A percentile compares a stretch with the other conserved stretches of the same genome.
phyloP scores from a whole-genome alignment of 805 yeast genomes.

The Spathaspora sp. region DNA sequence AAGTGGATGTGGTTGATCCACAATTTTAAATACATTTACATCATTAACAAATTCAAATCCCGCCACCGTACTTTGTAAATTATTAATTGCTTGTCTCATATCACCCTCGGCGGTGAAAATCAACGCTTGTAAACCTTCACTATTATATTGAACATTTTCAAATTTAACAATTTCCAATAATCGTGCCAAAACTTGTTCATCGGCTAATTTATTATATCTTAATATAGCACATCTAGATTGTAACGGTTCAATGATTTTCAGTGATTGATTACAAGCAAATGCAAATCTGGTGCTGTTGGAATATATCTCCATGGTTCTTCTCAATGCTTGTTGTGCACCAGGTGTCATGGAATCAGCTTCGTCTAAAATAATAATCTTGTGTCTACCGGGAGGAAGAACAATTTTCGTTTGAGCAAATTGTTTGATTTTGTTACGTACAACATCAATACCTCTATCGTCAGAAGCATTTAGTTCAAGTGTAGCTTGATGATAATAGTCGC shows the following conservation, averaged over 20 bases:
- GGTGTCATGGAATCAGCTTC: conserved; percentile 98
- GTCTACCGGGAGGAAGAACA: conserved; percentile 80
- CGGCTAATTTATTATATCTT: conserved; percentile 75
- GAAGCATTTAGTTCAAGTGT: conserved; percentile 92
- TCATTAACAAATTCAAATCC: conserved; percentile 92
- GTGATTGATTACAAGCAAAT: conserved; percentile 95
- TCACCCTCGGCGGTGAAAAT: conserved; percentile 97
- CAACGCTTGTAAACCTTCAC: conserved; percentile 89
- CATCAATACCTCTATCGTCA: conserved; percentile 97
- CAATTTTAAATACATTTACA: conserved; percentile 90
- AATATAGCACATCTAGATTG: conserved; percentile 96
- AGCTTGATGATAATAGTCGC: conserved; percentile 70
- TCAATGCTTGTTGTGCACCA: conserved; percentile 91
- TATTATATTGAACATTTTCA: conserved; percentile 74
- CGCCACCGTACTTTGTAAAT: conserved; percentile 88
- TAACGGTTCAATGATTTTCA: conserved; percentile 92
- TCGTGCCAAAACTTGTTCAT: conserved; percentile 79
- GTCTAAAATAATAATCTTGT: conserved; percentile 88
- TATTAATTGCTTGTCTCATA: conserved; percentile 97
- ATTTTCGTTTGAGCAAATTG: conserved; percentile 95
- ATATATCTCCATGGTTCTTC: conserved; percentile 93
- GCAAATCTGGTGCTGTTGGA: conserved; percentile 96
- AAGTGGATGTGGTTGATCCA: conserved; percentile 94
- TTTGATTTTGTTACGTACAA: conserved; percentile 89
- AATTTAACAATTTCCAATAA: conserved; percentile 63